phyloP scores from a whole-genome alignment of 345 rosid genomes.

The Euphorbia lathyris region DNA sequence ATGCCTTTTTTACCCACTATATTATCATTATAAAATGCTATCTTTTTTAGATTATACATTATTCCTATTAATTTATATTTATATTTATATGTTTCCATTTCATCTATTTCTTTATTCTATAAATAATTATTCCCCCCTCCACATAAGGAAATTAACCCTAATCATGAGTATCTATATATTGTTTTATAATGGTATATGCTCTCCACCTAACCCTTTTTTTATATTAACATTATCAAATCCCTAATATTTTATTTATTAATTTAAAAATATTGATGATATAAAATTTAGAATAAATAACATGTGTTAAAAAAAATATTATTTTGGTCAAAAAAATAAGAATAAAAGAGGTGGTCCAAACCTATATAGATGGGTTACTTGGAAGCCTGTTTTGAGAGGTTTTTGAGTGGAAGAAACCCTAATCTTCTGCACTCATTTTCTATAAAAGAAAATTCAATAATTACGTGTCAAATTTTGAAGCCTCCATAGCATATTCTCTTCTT shows the following conservation, averaged over 20 bases:
- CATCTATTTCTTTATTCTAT: not conserved
- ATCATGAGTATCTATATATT: not conserved
- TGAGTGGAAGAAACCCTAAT: slow-evolving; percentile 60
- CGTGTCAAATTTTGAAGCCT: slow-evolving; percentile 23
- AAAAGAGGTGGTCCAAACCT: not conserved
- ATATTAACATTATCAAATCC: not conserved
- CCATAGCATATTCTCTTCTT: slow-evolving; percentile 1
- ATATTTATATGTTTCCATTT: not conserved
- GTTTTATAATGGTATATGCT: not conserved
- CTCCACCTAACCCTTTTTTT: not conserved
- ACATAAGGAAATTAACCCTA: slow-evolving; percentile 9
- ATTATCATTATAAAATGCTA: not conserved
- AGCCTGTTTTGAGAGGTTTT: slow-evolving; percentile 17
- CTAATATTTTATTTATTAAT: too few species aligned
- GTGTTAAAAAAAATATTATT: not conserved
- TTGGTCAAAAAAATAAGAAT: not conserved
- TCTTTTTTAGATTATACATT: too few species aligned
- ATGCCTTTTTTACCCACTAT: slow-evolving; percentile 38
- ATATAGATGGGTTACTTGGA: not conserved
- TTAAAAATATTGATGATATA: too few species aligned
- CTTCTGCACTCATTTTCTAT: not conserved
- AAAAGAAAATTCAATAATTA: not conserved
- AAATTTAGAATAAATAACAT: not conserved
- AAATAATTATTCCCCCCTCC: slow-evolving; percentile 31
- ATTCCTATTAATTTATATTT: too few species aligned